These are phyloP conservation scores for Cutaneotrichosporon dermatis DNA, from an alignment of 1,284 basidiomycete genomes.

Conservation along the genomic window DNA sequence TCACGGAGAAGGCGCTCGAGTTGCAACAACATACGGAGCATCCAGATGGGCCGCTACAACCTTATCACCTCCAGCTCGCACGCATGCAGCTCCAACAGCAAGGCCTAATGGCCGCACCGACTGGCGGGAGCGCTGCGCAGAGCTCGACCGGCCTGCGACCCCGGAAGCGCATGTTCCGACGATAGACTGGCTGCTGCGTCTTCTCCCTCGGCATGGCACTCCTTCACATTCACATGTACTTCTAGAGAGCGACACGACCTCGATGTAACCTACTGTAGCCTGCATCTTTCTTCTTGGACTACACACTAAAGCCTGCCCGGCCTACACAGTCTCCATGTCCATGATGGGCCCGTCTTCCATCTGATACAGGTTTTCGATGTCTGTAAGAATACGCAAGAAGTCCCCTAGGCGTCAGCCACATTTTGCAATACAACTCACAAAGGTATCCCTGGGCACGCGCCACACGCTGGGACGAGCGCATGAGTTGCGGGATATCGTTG, in stretches of 20 bases:
- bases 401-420: constrained; percentile 55
- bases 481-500: neutral
- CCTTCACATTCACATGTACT: neutral
- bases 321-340: too few species aligned
- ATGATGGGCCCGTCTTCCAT: constrained; percentile 23
- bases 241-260: neutral
- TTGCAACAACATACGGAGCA: constrained; percentile 34
- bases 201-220: too few species aligned
- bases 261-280: neutral
- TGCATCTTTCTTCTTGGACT: neutral
- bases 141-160: constrained; percentile 20
- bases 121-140: neutral
- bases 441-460: constrained; percentile 64
- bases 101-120: constrained; percentile 21
- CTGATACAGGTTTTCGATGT: constrained; percentile 60
- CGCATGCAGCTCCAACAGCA: constrained; percentile 30
- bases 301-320: neutral
- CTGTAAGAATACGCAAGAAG: constrained; percentile 78
- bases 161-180: constrained; percentile 27
- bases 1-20: constrained; percentile 37
- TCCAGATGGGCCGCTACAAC: constrained; percentile 35
- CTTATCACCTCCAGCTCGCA: constrained; percentile 43
- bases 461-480: constrained; percentile 53
- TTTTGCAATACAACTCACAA: too few species aligned
- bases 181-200: constrained; percentile 5